These are phyloP conservation scores for Shiraia sp. DNA, from an alignment of 2,329 filamentous ascomycete genomes.

Conservation along the genomic window DNA sequence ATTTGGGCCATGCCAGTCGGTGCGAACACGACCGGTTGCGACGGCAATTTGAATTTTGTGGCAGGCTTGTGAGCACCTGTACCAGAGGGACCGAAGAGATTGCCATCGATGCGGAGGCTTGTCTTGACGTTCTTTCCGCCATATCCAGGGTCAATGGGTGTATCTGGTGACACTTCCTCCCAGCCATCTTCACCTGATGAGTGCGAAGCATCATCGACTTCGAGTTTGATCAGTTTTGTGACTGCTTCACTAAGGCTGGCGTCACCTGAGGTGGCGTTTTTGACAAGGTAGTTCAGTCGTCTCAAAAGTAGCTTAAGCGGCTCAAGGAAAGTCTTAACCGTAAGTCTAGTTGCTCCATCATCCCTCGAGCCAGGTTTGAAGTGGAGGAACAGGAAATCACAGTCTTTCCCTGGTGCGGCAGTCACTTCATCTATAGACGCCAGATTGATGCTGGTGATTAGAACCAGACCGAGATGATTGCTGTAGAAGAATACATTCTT, in stretches of 20 bases:
- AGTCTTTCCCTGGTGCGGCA: constrained; percentile 84
- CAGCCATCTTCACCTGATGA: constrained; percentile 85
- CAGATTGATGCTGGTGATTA: constrained; percentile 78
- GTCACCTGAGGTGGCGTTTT: constrained; percentile 74
- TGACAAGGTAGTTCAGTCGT: constrained; percentile 82
- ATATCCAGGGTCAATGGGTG: constrained; percentile 60
- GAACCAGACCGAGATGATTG: constrained; percentile 86
- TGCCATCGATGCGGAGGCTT: constrained; percentile 65
- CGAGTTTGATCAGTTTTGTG: constrained; percentile 73
- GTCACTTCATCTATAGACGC: constrained; percentile 85
- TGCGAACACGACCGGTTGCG: constrained; percentile 79
- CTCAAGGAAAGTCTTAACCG: constrained; percentile 91
- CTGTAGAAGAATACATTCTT: constrained; percentile 95
- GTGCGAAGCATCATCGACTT: constrained; percentile 57
- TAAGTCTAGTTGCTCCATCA: constrained; percentile 71
- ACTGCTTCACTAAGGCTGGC: constrained; percentile 73
- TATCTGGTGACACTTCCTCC: constrained; percentile 74
- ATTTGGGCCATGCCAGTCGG: constrained; percentile 78
- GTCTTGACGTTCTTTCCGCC: constrained; percentile 58
- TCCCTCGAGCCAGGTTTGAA: constrained; percentile 66
- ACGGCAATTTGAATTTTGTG: constrained; percentile 79
- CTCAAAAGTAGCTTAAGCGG: constrained; percentile 80
- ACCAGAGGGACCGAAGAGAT: constrained; percentile 54
- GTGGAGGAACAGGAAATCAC: constrained; percentile 90
- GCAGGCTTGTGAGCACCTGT: constrained; percentile 51